phyloP scores from a whole-genome alignment of 805 yeast genomes.

The Deakozyma indianensis region DNA sequence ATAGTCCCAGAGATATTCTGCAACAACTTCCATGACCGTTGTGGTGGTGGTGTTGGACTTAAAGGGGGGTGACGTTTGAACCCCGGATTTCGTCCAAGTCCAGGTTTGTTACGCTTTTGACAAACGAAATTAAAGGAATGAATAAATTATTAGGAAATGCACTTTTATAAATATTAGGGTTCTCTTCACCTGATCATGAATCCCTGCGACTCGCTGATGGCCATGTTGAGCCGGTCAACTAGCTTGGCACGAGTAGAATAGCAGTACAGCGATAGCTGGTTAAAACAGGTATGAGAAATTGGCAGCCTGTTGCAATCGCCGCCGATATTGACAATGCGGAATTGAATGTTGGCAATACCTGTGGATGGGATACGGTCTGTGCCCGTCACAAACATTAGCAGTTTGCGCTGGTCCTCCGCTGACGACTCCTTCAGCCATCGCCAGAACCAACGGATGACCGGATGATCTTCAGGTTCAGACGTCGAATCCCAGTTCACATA shows the following conservation, averaged over 20 bases:
- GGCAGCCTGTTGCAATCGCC: constrained; percentile 46
- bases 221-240: constrained; percentile 41
- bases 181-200: constrained; percentile 51
- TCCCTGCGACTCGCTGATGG: constrained; percentile 71
- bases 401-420: constrained; percentile 38
- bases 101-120: too few relatives aligned
- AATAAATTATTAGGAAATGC: not conserved
- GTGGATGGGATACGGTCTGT: constrained; percentile 89
- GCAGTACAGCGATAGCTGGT: constrained; percentile 65
- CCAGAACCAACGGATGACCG: constrained; percentile 76
- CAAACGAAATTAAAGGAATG: too few relatives aligned
- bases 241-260: constrained; percentile 46
- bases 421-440: constrained; percentile 40
- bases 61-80: too few relatives aligned
- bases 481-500: constrained; percentile 49
- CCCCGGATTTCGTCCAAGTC: too few relatives aligned
- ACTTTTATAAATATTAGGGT: not conserved
- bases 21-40: not conserved
- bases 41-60: too few relatives aligned
- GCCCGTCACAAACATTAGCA: constrained; percentile 74
- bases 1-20: constrained; percentile 1
- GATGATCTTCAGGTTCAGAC: constrained; percentile 25
- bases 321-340: constrained; percentile 49
- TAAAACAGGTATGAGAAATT: constrained; percentile 87
- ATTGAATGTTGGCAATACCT: constrained; percentile 62